These are phyloP conservation scores for Dactylellina leptospora DNA, from an alignment of 2,329 filamentous ascomycete genomes.

Conservation along the genomic window DNA sequence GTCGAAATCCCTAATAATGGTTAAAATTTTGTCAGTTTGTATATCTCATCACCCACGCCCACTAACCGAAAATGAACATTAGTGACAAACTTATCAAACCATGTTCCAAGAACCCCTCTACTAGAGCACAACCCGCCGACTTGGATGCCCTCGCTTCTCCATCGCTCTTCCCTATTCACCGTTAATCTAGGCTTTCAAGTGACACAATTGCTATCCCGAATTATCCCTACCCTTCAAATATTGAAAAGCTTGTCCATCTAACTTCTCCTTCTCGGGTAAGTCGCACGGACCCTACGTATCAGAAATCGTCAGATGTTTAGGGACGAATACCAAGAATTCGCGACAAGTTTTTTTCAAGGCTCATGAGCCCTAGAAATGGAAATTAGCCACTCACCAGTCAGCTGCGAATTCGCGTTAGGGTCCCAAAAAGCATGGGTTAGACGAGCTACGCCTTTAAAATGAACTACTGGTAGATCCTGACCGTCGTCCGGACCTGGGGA, in stretches of 20 bases:
- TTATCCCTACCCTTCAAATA: constrained; percentile 65
- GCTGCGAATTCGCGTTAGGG: constrained; percentile 72
- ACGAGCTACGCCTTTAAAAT: constrained; percentile 71
- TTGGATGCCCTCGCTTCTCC: constrained; percentile 80
- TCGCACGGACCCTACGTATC: constrained; percentile 67
- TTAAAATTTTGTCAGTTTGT: background rate
- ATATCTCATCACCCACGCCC: too few species aligned
- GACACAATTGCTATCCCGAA: background rate
- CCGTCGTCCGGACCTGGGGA: constrained; percentile 69
- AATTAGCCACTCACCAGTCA: constrained; percentile 68
- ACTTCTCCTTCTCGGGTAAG: constrained; percentile 76
- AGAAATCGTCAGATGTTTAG: constrained; percentile 34
- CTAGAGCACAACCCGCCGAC: constrained; percentile 73
- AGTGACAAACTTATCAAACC: constrained; percentile 74
- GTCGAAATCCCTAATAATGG: constrained; percentile 69
- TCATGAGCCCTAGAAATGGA: constrained; percentile 42
- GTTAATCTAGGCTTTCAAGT: constrained; percentile 49
- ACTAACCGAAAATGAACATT: too few species aligned
- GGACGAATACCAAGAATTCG: constrained; percentile 24
- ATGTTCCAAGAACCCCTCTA: constrained; percentile 75
- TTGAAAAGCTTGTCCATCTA: constrained; percentile 75
- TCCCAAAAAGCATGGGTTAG: constrained; percentile 73
- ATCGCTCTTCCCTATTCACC: constrained; percentile 71
- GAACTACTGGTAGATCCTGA: constrained; percentile 70
- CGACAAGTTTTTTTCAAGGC: too few species aligned